These are phyloP conservation scores for Vaccinium myrtillus DNA, from an alignment of 148 eudicot species.

Conservation along the genomic window DNA sequence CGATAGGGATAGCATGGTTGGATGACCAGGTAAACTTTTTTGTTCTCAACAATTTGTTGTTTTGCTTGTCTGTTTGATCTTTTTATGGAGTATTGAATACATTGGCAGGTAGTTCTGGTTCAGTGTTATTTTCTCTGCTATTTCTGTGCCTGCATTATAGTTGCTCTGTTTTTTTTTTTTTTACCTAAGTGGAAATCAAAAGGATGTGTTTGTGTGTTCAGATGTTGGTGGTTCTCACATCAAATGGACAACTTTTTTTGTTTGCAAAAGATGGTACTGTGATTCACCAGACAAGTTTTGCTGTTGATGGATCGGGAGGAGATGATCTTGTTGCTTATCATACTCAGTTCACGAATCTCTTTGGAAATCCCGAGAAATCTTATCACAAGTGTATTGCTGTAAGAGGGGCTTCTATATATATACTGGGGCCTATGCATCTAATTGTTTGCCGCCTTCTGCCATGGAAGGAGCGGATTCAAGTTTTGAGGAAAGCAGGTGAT, in stretches of 20 bases:
- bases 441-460: conserved; percentile 79
- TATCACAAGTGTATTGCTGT: conserved; percentile 80
- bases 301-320: conserved; percentile 53
- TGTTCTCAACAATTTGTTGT: background rate
- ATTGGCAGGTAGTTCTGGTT: background rate
- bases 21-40: conserved; percentile 64
- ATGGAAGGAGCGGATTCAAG: conserved; percentile 91
- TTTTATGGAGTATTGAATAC: background rate
- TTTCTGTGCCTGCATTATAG: background rate
- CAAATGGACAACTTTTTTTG: conserved; percentile 74
- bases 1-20: conserved; percentile 89
- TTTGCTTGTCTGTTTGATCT: background rate
- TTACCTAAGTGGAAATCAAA: background rate
- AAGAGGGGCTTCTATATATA: conserved; percentile 78
- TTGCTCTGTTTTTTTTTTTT: background rate
- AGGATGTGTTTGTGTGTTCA: conserved; percentile 30
- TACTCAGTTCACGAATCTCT: conserved; percentile 65
- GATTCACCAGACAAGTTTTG: conserved; percentile 85
- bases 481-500: conserved; percentile 84
- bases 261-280: conserved; percentile 78
- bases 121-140: background rate
- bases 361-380: conserved; percentile 92
- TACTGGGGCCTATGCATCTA: conserved; percentile 75
- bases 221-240: conserved; percentile 88
- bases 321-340: conserved; percentile 80